Percentiles rank a stretch among this genome's conserved stretches.
Conservation (phyloP, 352 stramenopile genomes). For the Globisporangium acanthophoron region DNA sequence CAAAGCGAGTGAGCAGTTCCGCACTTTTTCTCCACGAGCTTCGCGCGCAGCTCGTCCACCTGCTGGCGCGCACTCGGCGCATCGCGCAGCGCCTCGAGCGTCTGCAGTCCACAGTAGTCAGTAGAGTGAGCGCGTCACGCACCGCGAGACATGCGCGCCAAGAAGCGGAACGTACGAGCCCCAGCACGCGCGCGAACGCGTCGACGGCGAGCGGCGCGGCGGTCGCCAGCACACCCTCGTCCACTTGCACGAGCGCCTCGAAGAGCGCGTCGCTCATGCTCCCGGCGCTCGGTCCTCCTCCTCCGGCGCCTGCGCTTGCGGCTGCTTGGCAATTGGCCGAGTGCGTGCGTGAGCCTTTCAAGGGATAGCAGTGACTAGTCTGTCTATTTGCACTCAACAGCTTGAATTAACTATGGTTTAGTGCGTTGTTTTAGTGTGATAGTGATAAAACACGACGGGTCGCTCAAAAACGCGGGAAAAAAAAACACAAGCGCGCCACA, state of each 20-base stretch:
- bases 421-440: too few relatives aligned
- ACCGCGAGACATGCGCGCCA: too few relatives aligned
- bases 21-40: conserved; percentile 54
- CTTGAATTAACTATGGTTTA: too few relatives aligned
- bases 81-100: conserved; percentile 35
- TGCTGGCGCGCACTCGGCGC: conserved; percentile 33
- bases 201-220: conserved; percentile 43
- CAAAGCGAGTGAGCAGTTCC: neutral
- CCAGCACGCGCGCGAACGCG: conserved; percentile 41
- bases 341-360: neutral
- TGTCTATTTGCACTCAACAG: too few relatives aligned
- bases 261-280: conserved; percentile 27
- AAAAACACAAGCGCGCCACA: too few relatives aligned
- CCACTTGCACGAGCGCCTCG: conserved; percentile 56
- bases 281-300: neutral
- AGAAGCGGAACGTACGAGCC: conserved; percentile 21
- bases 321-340: neutral
- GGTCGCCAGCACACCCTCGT: conserved; percentile 59
- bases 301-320: too few relatives aligned
- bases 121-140: neutral
- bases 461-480: too few relatives aligned
- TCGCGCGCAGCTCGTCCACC: conserved; percentile 34
- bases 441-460: too few relatives aligned
- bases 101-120: conserved; percentile 12
- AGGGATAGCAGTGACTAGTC: too few relatives aligned